phyloP scores from a whole-genome alignment of 176 grass and related monocot species.

The Triticum turgidum region DNA sequence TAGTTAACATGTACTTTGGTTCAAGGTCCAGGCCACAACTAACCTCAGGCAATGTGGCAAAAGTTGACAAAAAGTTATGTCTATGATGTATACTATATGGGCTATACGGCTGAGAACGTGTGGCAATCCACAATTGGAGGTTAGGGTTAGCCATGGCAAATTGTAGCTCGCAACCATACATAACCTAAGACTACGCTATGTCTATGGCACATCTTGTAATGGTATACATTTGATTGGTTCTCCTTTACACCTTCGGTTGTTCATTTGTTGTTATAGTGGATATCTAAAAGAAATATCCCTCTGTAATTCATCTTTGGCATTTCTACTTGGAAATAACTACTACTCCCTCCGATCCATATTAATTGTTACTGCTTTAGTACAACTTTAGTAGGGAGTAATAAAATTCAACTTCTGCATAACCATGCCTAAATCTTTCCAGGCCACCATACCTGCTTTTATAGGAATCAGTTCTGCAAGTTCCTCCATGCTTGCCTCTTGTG shows the following conservation, averaged over 20 bases:
- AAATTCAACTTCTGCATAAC: constrained; percentile 23
- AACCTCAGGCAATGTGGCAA: constrained; percentile 1
- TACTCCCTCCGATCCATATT: background rate
- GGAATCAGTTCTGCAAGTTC: constrained; percentile 83
- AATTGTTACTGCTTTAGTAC: background rate
- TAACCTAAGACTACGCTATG: background rate
- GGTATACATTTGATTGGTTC: background rate
- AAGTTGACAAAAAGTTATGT: background rate
- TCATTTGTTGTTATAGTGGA: constrained; percentile 34
- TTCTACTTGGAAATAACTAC: constrained; percentile 27
- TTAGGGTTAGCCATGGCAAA: background rate
- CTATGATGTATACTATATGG: background rate
- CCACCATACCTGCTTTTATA: constrained; percentile 67
- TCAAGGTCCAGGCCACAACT: background rate
- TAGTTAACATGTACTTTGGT: constrained; percentile 14
- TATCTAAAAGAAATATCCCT: background rate
- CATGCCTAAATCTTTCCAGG: constrained; percentile 6
- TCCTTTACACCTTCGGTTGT: constrained; percentile 1
- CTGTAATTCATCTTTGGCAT: constrained; percentile 29
- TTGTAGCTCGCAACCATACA: background rate
- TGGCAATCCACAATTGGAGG: background rate
- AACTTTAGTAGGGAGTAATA: background rate
- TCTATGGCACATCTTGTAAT: constrained; percentile 9
- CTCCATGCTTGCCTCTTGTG: constrained; percentile 78
- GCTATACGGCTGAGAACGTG: background rate